phyloP scores from a whole-genome alignment of 1,284 basidiomycete species.

The Cryptococcus amylolentus region DNA sequence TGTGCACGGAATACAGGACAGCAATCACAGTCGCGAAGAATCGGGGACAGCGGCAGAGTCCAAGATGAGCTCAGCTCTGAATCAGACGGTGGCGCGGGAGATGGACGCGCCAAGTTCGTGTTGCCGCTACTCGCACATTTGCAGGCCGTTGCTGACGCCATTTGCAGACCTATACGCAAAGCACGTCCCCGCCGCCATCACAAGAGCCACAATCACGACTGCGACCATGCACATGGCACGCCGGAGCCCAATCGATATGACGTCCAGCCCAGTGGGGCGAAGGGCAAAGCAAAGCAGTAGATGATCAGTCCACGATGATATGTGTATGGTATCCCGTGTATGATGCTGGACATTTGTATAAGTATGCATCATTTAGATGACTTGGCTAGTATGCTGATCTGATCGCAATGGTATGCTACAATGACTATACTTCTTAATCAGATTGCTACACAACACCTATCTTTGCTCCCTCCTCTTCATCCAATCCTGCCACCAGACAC shows the following conservation, averaged over 20 bases:
- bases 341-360: background rate
- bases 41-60: slow-evolving; percentile 4
- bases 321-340: background rate
- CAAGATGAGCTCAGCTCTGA: slow-evolving; percentile 23
- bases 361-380: background rate
- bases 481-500: slow-evolving; percentile 35
- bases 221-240: slow-evolving; percentile 12
- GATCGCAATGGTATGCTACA: background rate
- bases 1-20: background rate
- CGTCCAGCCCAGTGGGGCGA: slow-evolving; percentile 10
- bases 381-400: background rate
- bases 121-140: background rate
- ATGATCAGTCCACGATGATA: background rate
- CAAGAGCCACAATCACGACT: slow-evolving; percentile 8
- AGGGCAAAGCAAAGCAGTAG: slow-evolving; percentile 1
- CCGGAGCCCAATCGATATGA: slow-evolving; percentile 32
- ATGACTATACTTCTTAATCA: background rate
- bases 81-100: slow-evolving; percentile 37
- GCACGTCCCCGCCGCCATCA: slow-evolving; percentile 19
- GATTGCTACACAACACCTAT: slow-evolving; percentile 18
- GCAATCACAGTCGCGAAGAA: slow-evolving; percentile 3
- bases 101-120: slow-evolving; percentile 32
- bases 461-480: slow-evolving; percentile 16
- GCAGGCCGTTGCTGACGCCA: background rate
- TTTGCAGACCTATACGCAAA: slow-evolving; percentile 18